Base-by-base conservation (phyloP, 2,329 filamentous ascomycete species). In the Blastomyces gilchristii region DNA sequence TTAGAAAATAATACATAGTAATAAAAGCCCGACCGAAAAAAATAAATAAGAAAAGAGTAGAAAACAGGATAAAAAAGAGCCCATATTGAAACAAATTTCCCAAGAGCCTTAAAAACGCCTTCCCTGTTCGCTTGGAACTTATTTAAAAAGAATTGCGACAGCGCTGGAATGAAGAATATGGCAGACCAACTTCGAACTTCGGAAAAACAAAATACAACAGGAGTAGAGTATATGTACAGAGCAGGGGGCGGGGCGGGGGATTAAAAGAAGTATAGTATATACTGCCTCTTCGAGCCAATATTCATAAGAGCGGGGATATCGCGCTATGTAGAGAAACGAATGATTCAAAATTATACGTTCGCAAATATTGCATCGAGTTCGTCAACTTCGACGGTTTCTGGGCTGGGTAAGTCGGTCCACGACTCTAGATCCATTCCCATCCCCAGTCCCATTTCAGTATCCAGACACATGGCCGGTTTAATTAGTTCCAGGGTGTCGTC, bases 321-420 rank as follows among this genome's bases (percentile, higher is more conserved):
- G 41, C 14, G n/a, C 41, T 22, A 43, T 22, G 14, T 49, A 39
- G 52, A 57, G 41, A n/a, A 43, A 39, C 12, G 47, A 62, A 64
- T 28, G 6, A 37, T 18, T 54, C 28, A 25, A 43, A 31, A 34
- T 82, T 78, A 91, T 74, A 86, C 90, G 68, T 85, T 87, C 72
- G 89, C 87, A 70, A 97, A 84, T 73, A 97, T 83, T 69, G 89
- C 86, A 72, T 97, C 93, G 31, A 97, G 85, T 80, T 99, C 94
- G 57, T 96, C 91, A 58, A 97, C 84, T 74, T 95, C 91, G 69
- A 97, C 87, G 67, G 86, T 89, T 78, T 97, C 94, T 0, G 92
- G 91, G 72, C 87, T 91, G 72, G 82, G 81, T 71, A 85, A 75
- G 64, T 84, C 83, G 72, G 82, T 82, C 71, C 88, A 87, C 77